A percentile compares a stretch with the other conserved stretches of the same genome.
Conservation (phyloP, 2,329 filamentous ascomycete genomes). For the Dothideomycetes sp. region DNA sequence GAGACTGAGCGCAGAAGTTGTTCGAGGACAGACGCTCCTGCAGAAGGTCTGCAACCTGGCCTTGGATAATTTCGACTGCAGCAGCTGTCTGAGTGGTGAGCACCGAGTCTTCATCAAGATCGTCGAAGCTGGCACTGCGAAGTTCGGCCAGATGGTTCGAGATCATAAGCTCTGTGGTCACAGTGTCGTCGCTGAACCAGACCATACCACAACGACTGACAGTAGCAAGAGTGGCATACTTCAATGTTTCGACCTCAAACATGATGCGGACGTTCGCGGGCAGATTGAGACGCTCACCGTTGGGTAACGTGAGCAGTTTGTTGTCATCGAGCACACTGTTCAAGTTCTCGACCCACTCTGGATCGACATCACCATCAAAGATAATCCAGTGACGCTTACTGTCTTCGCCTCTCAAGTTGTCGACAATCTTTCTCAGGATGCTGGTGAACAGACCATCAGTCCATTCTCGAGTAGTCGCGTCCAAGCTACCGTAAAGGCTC, state of each 20-base stretch:
- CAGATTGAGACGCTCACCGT: slow-evolving; percentile 92
- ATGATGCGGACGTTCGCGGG: slow-evolving; percentile 95
- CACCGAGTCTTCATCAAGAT: slow-evolving; percentile 85
- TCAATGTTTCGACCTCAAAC: slow-evolving; percentile 98
- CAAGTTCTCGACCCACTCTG: slow-evolving; percentile 98
- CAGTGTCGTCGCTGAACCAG: slow-evolving; percentile 98
- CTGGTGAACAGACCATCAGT: slow-evolving; percentile 97
- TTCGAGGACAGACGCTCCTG: slow-evolving; percentile 67
- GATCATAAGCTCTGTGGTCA: slow-evolving; percentile 87
- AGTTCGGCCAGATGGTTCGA: slow-evolving; percentile 81
- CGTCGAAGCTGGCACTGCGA: slow-evolving; percentile 77
- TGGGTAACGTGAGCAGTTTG: slow-evolving; percentile 91
- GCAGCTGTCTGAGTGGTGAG: slow-evolving; percentile 55
- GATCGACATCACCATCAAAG: slow-evolving; percentile 97
- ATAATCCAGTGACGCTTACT: slow-evolving; percentile 98
- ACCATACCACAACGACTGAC: slow-evolving; percentile 99
- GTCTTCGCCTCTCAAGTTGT: slow-evolving; percentile 95
- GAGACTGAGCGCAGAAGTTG: slow-evolving; percentile 67
- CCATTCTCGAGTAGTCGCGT: slow-evolving; percentile 97
- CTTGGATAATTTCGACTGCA: slow-evolving; percentile 67
- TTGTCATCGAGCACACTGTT: slow-evolving; percentile 99
- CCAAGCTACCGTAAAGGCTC: slow-evolving; percentile 86
- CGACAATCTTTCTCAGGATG: slow-evolving; percentile 94
- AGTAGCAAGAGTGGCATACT: slow-evolving; percentile 96
- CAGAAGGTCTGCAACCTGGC: slow-evolving; percentile 69